phyloP scores from a whole-genome alignment of 2,329 filamentous ascomycete genomes.

The Exophiala phaeomuriformis region DNA sequence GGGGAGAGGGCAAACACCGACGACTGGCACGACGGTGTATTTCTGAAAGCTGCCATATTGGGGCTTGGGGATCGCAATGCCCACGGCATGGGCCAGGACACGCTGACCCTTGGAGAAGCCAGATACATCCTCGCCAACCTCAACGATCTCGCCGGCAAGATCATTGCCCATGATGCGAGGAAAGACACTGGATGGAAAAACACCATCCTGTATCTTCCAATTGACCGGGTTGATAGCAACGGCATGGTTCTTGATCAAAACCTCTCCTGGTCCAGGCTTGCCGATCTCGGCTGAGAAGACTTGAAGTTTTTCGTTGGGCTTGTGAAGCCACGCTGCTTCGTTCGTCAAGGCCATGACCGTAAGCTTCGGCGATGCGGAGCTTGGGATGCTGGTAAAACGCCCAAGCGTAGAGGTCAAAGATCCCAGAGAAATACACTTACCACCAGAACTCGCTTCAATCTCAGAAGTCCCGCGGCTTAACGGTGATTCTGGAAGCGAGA shows the following conservation, averaged over 20 bases:
- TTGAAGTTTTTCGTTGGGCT: conserved; percentile 18
- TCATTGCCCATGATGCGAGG: conserved; percentile 31
- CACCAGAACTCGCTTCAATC: no score
- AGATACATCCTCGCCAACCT: conserved; percentile 27
- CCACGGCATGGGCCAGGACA: conserved; percentile 29
- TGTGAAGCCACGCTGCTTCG: conserved; percentile 19
- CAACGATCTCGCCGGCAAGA: conserved; percentile 29
- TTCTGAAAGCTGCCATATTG: conserved; percentile 30
- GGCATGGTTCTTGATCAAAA: conserved; percentile 27
- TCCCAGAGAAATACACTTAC: no score
- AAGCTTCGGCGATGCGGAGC: background rate
- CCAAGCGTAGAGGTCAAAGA: background rate
- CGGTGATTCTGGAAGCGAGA: no score
- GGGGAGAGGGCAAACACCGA: conserved; percentile 28
- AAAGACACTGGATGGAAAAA: conserved; percentile 20
- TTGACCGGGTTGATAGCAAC: conserved; percentile 33
- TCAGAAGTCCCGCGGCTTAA: no score
- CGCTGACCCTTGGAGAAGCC: conserved; percentile 30
- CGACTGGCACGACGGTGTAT: conserved; percentile 27
- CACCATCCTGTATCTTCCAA: conserved; percentile 30
- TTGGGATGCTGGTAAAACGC: background rate
- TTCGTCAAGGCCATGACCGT: conserved; percentile 8
- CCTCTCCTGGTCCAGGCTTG: conserved; percentile 19
- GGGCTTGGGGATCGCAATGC: conserved; percentile 12
- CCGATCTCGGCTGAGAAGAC: conserved; percentile 20